A percentile compares a stretch with the other conserved stretches of the same genome.
phyloP scores from a whole-genome alignment of 345 rosid species.

The Camelina hispida region DNA sequence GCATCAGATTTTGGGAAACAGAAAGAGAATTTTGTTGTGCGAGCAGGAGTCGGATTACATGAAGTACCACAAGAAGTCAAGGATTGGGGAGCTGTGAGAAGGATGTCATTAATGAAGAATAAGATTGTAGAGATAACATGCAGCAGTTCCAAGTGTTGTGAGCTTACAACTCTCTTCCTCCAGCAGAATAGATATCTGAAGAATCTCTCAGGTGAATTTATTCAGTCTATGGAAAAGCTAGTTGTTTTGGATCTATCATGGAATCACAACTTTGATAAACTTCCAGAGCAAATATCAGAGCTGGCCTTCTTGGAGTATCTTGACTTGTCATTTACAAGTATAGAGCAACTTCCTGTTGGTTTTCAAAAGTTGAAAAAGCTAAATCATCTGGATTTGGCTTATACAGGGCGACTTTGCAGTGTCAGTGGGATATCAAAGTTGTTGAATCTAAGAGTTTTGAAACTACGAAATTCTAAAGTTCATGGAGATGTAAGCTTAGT shows the following conservation, averaged over 20 bases:
- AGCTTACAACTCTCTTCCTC: constrained; percentile 43
- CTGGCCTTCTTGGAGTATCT: background rate
- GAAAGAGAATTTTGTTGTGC: background rate
- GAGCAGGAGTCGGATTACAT: background rate
- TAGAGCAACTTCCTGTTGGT: background rate
- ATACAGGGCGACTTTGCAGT: background rate
- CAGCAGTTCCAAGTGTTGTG: constrained; percentile 13
- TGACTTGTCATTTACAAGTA: constrained; percentile 2
- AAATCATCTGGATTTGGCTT: background rate
- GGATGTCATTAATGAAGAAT: constrained; percentile 39
- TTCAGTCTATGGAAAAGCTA: background rate
- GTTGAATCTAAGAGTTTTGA: background rate
- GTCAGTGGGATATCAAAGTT: background rate
- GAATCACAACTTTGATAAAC: rapidly evolving
- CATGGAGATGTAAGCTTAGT: background rate
- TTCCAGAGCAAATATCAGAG: constrained; percentile 32
- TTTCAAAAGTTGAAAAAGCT: constrained; percentile 8
- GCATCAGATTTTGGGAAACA: constrained; percentile 8
- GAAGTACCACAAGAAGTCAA: background rate
- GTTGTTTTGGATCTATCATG: no score
- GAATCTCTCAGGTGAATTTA: constrained; percentile 28
- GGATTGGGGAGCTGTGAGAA: background rate
- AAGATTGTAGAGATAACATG: constrained; percentile 16
- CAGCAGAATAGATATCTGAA: background rate
- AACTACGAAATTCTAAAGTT: rapidly evolving